Evolutionary conservation across 2,329 filamentous ascomycete genomes (phyloP), one percentile per base, ranked within the genome.

Genomic region (Aureobasidium subglaciale): DNA sequence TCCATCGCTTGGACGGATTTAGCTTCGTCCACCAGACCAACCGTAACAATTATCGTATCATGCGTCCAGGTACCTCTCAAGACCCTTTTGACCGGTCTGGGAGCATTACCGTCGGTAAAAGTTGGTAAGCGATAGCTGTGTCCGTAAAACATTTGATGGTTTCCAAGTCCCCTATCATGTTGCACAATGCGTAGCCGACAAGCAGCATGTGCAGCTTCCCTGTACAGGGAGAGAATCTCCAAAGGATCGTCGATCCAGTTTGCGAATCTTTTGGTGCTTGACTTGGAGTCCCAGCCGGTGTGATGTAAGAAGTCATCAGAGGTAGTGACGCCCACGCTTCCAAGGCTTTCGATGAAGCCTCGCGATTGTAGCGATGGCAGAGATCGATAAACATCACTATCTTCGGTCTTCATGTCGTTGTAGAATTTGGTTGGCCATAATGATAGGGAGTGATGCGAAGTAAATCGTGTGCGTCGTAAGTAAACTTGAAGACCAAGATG

Each of bases 21-120:
- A 15, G 5, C 34, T 40, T 30, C 48, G 13, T 22, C 24, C 5
- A 29, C 34, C 35, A 52, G 20, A 7, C 30, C 16, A n/a, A 52
- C 22, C 1, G 34, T 52, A 10, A 52, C 3, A 2, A 29, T 24
- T 3, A 52, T 10, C 1, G 35, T 52, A 29, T 52, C 48, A 11
- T 35, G 48, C 25, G 38, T 52, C 48, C 48, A 52, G 10, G 48
- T 52, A 8, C 35, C n/a, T 25, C 48, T 29, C n/a, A 52, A 20
- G 5, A 35, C 48, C 10, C 30, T 38, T 7, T 52, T 52, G 24
- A 52, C 30, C 6, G 48, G 48, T 16, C 35, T 18, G 2, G 27
- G 15, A 16, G 48, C 48, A 40, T 52, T 52, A 6, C 48, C 48
- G 13, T 52, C 48, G 16, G 48, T 52, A 18, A 40, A 30, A 16